Percentiles rank a stretch among this genome's conserved stretches.
phyloP scores from a whole-genome alignment of 306 rosid species.

The Ormosia emarginata region DNA sequence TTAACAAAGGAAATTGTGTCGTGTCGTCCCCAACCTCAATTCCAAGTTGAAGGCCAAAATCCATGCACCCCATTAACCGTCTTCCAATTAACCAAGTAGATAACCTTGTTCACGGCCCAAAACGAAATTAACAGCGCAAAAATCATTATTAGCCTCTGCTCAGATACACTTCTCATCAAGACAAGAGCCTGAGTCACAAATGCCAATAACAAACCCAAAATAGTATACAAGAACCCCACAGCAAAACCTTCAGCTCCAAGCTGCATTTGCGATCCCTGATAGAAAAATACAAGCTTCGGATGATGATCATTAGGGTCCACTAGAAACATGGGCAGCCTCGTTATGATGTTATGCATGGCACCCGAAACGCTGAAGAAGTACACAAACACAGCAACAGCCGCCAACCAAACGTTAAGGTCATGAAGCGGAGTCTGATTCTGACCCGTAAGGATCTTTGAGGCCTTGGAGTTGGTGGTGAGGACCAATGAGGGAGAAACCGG shows the following conservation, averaged over 20 bases:
- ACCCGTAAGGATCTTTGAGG: slow-evolving; percentile 40
- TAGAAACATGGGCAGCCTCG: slow-evolving; percentile 68
- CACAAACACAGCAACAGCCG: slow-evolving; percentile 45
- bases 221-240: slow-evolving; percentile 57
- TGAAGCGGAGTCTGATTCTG: slow-evolving; percentile 52
- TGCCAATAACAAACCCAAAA: slow-evolving; percentile 64
- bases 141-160: slow-evolving; percentile 44
- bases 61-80: slow-evolving; percentile 70
- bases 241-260: slow-evolving; percentile 76
- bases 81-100: slow-evolving; percentile 70
- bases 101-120: slow-evolving; percentile 68
- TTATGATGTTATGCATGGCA: slow-evolving; percentile 68
- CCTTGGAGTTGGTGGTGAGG: slow-evolving; percentile 25
- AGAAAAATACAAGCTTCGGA: slow-evolving; percentile 48
- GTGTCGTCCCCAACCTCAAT: slow-evolving; percentile 13
- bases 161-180: slow-evolving; percentile 41
- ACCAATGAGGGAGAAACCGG: slow-evolving; percentile 40
- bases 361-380: slow-evolving; percentile 75
- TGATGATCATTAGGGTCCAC: slow-evolving; percentile 63
- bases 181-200: slow-evolving; percentile 49
- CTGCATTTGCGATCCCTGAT: slow-evolving; percentile 80
- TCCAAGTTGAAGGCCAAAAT: slow-evolving; percentile 73
- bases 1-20: not conserved
- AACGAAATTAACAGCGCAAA: slow-evolving; percentile 52
- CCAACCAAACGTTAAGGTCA: too few relatives aligned